Conservation (phyloP, 352 stramenopile genomes). For the Pelagophyceae sp. region DNA sequence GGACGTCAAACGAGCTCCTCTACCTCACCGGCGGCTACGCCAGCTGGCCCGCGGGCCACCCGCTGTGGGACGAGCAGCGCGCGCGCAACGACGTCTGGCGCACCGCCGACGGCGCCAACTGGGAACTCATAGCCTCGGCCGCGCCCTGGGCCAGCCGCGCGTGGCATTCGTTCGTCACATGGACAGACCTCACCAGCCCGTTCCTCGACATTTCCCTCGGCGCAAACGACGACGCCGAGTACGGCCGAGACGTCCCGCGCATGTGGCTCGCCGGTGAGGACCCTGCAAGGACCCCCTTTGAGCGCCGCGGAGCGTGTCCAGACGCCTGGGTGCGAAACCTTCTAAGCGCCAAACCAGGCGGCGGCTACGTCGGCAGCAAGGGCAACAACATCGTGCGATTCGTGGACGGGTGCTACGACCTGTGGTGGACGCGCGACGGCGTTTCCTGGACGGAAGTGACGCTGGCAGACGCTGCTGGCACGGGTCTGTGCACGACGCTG, state of each 20-base stretch:
- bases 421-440: conserved; percentile 33
- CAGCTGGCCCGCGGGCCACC: conserved; percentile 27
- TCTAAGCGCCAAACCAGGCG: too few species aligned
- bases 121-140: conserved; percentile 22
- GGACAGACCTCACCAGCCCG: background rate
- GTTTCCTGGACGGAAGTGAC: conserved; percentile 29
- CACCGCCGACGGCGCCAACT: conserved; percentile 23
- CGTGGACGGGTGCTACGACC: conserved; percentile 32
- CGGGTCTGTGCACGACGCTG: background rate
- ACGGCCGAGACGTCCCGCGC: background rate
- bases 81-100: conserved; percentile 23
- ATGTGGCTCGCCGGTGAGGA: conserved; percentile 16
- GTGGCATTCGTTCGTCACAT: conserved; percentile 30
- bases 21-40: conserved; percentile 35
- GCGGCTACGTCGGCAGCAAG: conserved; percentile 33
- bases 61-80: conserved; percentile 12
- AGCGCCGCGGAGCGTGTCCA: too few species aligned
- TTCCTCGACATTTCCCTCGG: background rate
- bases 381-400: conserved; percentile 32
- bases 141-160: conserved; percentile 27
- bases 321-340: too few species aligned
- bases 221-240: background rate
- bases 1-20: conserved; percentile 20
- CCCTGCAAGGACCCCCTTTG: too few species aligned
- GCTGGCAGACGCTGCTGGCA: background rate